Conservation (phyloP, 306 rosid species). For the Mimosa pudica region DNA sequence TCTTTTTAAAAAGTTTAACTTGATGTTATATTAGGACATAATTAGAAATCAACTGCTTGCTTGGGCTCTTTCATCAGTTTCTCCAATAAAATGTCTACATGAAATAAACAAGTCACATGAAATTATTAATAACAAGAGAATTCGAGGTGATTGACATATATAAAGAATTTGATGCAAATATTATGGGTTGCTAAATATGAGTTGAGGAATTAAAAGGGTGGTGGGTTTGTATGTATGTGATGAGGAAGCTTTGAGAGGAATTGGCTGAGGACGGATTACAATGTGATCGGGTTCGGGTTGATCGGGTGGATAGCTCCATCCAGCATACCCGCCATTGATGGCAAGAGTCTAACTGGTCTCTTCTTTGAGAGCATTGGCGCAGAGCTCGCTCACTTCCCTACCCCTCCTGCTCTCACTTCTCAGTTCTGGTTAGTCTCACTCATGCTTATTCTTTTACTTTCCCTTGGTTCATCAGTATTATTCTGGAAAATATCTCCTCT, state of each 20-base stretch:
- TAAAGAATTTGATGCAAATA: too few relatives aligned
- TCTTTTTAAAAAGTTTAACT: too few relatives aligned
- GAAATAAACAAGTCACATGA: too few relatives aligned
- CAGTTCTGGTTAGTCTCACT: slow-evolving; percentile 61
- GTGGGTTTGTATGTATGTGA: neutral
- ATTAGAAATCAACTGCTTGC: too few relatives aligned
- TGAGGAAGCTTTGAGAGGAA: slow-evolving; percentile 68
- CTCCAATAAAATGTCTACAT: too few relatives aligned
- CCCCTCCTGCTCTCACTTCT: slow-evolving; percentile 86
- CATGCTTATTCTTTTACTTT: neutral
- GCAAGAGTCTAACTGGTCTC: slow-evolving; percentile 85
- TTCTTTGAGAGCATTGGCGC: slow-evolving; percentile 94
- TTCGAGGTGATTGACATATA: too few relatives aligned
- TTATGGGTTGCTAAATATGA: neutral
- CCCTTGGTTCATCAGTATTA: too few relatives aligned
- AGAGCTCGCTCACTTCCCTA: slow-evolving; percentile 89
- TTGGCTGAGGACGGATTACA: slow-evolving; percentile 82
- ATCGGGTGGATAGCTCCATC: slow-evolving; percentile 95
- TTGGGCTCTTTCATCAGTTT: too few relatives aligned
- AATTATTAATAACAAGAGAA: too few relatives aligned
- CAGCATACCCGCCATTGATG: slow-evolving; percentile 76
- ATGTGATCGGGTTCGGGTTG: slow-evolving; percentile 91
- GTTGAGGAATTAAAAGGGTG: neutral
- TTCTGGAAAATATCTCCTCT: too few relatives aligned
- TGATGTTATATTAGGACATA: too few relatives aligned